Evolutionary conservation across 2,329 filamentous ascomycete genomes (phyloP), one percentile per base, ranked within the genome.

Genomic region (Aspergillus tanneri): DNA sequence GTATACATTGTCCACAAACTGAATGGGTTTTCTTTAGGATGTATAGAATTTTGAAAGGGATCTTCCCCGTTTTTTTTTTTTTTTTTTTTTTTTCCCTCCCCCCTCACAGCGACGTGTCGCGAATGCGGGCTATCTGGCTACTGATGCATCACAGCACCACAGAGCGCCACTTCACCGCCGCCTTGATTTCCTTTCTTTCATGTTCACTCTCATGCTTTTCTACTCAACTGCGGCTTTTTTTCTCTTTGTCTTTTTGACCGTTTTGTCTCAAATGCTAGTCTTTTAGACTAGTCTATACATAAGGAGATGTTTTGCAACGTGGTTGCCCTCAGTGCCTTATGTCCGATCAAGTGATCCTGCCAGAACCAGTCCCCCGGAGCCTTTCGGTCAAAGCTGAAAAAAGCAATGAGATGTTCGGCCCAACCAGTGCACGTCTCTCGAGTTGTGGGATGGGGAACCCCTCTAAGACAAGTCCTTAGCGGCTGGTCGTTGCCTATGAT

Each of bases 11-110:
- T 37, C 38, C 42, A 35, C 46, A 50, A 44, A 32, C 43, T 36
- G 22, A 43, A 14, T 35, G 40, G 49, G 36, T 32, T 42, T 52
- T 32, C 27, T 47, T 30, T 36, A 50, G 39, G 28, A 39, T 46
- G 40, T 53, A 53, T 49, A 55, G 42, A 34, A 19, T 34, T 32
- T 34, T 34, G 19, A n/a, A n/a, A n/a, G n/a, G n/a, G n/a, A n/a
- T n/a, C n/a, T n/a, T n/a, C 43, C 51, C 30, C 38, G 39, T 16
- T 43, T 43, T 39, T 49, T 39, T 19, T 35, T 23, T 14, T 44
- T 37, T 45, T 24, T n/a, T 5, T 22, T 8, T 36, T 28, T 27
- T 12, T 7, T 24, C 5, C 23, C 22, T 27, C 21, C 11, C 23
- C 10, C 30, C n/a, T 18, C n/a, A n/a, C n/a, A n/a, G n/a, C n/a